phyloP scores from a whole-genome alignment of 495 filamentous ascomycete genomes.

The Neurospora terricola region DNA sequence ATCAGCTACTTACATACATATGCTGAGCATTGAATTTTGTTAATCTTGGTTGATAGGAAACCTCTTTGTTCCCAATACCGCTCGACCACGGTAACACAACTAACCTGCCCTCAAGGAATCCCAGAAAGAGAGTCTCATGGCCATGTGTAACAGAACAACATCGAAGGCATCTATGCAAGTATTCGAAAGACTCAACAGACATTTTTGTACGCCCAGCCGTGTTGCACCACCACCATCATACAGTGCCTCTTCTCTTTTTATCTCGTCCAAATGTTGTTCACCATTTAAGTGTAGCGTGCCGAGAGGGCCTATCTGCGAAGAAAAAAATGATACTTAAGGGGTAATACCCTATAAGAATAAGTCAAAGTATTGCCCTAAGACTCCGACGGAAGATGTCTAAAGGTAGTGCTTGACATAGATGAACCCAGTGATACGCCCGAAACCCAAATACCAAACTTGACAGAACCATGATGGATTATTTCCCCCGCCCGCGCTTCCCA shows the following conservation, averaged over 20 bases:
- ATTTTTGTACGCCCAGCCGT: background rate
- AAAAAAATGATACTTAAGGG: background rate
- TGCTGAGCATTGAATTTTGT: too few relatives aligned
- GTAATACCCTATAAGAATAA: background rate
- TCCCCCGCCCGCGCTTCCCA: background rate
- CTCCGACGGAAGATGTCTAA: background rate
- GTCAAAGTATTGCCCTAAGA: background rate
- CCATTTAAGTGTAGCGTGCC: background rate
- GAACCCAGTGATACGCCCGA: background rate
- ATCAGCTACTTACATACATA: background rate
- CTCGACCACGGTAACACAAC: background rate
- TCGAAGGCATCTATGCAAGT: background rate
- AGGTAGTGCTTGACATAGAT: background rate
- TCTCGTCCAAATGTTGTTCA: background rate
- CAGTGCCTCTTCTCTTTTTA: background rate
- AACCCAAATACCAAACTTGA: background rate
- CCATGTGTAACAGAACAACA: background rate
- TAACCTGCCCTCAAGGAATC: background rate
- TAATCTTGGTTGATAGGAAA: too few relatives aligned
- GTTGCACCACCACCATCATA: background rate
- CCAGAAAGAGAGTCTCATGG: background rate
- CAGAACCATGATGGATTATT: background rate
- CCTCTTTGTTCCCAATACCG: too few relatives aligned
- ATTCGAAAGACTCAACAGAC: background rate
- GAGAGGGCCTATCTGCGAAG: background rate